A percentile compares a stretch with the other conserved stretches of the same genome.
phyloP scores from a whole-genome alignment of 331 rosid species.

The Prunus yedoensis region DNA sequence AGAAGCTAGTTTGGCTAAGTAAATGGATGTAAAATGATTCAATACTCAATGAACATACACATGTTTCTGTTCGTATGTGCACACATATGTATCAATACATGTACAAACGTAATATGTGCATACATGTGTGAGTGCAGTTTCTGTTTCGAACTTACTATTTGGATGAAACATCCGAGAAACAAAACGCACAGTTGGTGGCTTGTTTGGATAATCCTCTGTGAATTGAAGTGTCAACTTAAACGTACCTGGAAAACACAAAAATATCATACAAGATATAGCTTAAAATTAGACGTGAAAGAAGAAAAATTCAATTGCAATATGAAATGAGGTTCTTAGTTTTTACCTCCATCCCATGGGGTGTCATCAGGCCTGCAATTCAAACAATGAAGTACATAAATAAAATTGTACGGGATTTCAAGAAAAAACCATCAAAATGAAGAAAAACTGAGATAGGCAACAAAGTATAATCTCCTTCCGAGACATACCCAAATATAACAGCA shows the following conservation, averaged over 20 bases:
- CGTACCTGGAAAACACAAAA: conserved; percentile 65
- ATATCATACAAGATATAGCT: neutral
- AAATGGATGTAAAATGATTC: neutral
- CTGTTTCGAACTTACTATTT: conserved; percentile 65
- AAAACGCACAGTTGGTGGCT: conserved; percentile 92
- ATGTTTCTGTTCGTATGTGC: neutral
- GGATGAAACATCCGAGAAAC: conserved; percentile 99
- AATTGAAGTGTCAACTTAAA: conserved; percentile 91
- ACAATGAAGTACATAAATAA: conserved; percentile 8
- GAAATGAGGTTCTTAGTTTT: conserved; percentile 13
- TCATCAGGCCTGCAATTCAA: conserved; percentile 85
- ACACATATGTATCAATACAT: neutral
- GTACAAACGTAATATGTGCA: neutral
- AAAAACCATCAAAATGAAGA: conserved; percentile 8
- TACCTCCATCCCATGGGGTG: conserved; percentile 99
- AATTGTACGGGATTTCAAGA: neutral
- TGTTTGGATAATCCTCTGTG: conserved; percentile 92
- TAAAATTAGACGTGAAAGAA: neutral
- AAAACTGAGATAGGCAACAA: neutral
- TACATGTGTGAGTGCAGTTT: neutral
- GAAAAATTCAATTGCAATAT: conserved; percentile 1
- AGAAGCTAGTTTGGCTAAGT: neutral
- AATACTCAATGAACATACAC: neutral
- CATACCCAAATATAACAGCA: conserved; percentile 97
- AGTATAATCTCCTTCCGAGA: conserved; percentile 9